Conservation (phyloP, 1,139 yeast species). For the Yamadazyma atlantica region DNA sequence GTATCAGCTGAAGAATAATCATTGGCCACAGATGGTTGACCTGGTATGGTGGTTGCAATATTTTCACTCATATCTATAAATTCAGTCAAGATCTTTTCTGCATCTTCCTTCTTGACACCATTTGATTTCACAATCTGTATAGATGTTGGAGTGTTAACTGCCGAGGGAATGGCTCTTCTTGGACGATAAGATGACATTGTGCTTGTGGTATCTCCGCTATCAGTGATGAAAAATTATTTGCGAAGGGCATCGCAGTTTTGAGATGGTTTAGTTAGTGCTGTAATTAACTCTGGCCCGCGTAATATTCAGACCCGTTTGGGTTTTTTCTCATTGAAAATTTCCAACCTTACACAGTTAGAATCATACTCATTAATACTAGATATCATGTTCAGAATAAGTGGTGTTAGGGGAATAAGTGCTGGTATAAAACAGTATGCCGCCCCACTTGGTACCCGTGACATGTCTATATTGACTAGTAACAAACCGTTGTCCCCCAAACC, state of each 20-base stretch:
- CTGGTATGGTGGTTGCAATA: conserved; percentile 21
- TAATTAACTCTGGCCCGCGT: background rate
- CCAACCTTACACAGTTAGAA: too few relatives aligned
- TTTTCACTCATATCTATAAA: conserved; percentile 45
- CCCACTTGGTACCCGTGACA: background rate
- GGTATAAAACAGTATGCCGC: background rate
- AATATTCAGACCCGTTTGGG: background rate
- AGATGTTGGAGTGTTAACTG: conserved; percentile 52
- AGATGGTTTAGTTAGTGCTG: background rate
- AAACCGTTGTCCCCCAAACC: background rate
- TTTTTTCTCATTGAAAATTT: background rate
- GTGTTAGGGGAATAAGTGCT: background rate
- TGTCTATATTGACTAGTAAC: background rate
- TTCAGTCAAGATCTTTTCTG: conserved; percentile 45
- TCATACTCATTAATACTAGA: too few relatives aligned
- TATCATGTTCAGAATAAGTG: background rate
- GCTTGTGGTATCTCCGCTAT: background rate
- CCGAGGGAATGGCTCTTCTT: conserved; percentile 41
- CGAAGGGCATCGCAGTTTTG: conserved; percentile 1
- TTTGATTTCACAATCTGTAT: conserved; percentile 31
- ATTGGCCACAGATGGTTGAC: conserved; percentile 9
- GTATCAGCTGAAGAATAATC: conserved; percentile 11
- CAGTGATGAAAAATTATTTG: background rate
- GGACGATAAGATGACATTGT: conserved; percentile 29
- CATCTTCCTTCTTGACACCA: conserved; percentile 25